Base-by-base conservation (phyloP, 257 asterid genomes). In the Penstemon newberryi region DNA sequence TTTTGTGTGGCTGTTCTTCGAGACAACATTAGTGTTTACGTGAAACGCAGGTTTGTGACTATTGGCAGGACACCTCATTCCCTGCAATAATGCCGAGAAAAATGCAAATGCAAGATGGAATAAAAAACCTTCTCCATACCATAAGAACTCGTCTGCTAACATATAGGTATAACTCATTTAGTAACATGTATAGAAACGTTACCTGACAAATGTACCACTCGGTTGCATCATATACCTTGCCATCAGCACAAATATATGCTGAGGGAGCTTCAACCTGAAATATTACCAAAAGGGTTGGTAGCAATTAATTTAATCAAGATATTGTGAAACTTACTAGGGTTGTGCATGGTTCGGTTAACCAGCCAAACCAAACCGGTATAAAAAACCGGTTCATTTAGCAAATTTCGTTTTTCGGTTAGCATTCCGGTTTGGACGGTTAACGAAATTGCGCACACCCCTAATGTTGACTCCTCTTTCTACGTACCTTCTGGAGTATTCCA, bases 181-280 rank as follows among this genome's bases (percentile, higher is more conserved):
- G 33, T 25, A 25, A 25, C 33, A 25, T 2, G 33, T 25, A 25
- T 25, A 25, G 33, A 25, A 25, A 25, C 33, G 33, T 25, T 80
- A 90, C 98, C 97, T 90, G 98, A 81, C 98, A 92, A 75, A 84
- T 87, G 75, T 88, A 93, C 99, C 99, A 93, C 70, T 90, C 96
- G 38, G 96, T 88, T 38, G 91, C 96, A 76, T 90, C 80, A 36
- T 88, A 90, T 33, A 93, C 84, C 77, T 84, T 93, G 84, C 96
- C 84, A 65, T 83, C 94, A 19, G 97, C 99, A 61, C 97, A 90
- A 68, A 90, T 90, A 73, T 82, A 90, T 47, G 96, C 96, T 71
- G 78, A 80, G 37, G 97, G 99, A 73, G 89, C 64, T 55, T 81
- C 95, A 4, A 87, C 95, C 99, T 93, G 83, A 77, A 60, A 51